phyloP scores from a whole-genome alignment of 257 asterid genomes.

The Fraxinus americana region DNA sequence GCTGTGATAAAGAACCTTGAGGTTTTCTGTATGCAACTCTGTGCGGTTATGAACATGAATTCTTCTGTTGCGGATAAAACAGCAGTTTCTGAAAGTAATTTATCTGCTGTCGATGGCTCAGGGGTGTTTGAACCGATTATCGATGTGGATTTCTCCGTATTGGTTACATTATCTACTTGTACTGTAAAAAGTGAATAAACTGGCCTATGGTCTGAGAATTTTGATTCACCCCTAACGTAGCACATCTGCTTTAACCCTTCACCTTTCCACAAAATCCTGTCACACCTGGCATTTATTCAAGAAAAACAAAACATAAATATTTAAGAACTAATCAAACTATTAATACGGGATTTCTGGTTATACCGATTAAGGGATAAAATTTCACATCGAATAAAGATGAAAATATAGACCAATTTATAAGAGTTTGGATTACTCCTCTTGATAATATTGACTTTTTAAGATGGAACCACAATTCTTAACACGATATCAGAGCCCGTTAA shows the following conservation, averaged over 20 bases:
- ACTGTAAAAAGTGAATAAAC: slow-evolving; percentile 72
- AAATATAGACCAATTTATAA: too few relatives aligned
- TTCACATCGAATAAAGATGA: too few relatives aligned
- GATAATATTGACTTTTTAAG: too few relatives aligned
- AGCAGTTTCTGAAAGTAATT: neutral
- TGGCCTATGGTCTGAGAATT: slow-evolving; percentile 91
- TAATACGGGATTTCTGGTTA: too few relatives aligned
- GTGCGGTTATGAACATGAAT: slow-evolving; percentile 28
- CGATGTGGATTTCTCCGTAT: slow-evolving; percentile 20
- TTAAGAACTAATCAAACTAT: too few relatives aligned
- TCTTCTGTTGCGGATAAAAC: slow-evolving; percentile 22
- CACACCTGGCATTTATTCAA: slow-evolving; percentile 61
- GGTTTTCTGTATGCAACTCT: slow-evolving; percentile 41
- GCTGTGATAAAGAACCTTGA: slow-evolving; percentile 33
- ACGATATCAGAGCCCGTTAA: too few relatives aligned
- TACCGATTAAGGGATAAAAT: too few relatives aligned
- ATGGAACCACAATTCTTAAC: too few relatives aligned
- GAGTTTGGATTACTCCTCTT: too few relatives aligned
- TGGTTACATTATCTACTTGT: slow-evolving; percentile 35
- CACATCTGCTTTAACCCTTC: slow-evolving; percentile 73
- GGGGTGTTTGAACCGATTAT: slow-evolving; percentile 9
- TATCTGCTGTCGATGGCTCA: slow-evolving; percentile 8
- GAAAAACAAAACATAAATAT: neutral
- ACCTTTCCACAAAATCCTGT: slow-evolving; percentile 90
- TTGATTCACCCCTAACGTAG: slow-evolving; percentile 74